These are phyloP conservation scores for Diplodia intermedia DNA, from an alignment of 2,329 filamentous ascomycete genomes.

Conservation along the genomic window DNA sequence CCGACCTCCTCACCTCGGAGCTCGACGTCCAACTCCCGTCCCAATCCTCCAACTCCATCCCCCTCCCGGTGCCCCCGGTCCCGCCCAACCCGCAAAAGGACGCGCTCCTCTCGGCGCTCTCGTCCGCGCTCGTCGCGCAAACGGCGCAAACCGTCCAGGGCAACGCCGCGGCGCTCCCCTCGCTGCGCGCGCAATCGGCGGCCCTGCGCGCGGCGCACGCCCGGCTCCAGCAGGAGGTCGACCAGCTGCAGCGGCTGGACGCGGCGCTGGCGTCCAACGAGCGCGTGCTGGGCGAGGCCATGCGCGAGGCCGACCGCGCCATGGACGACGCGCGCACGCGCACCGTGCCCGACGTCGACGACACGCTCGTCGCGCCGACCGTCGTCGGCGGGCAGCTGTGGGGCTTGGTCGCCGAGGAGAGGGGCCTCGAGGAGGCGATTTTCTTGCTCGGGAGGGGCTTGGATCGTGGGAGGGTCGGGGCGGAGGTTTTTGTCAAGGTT, in stretches of 20 bases:
- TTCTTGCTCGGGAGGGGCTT: slow-evolving; percentile 80
- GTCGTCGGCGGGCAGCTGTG: slow-evolving; percentile 94
- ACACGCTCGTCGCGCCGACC: slow-evolving; percentile 89
- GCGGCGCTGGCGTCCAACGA: slow-evolving; percentile 78
- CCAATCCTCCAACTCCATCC: slow-evolving; percentile 52
- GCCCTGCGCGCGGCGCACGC: slow-evolving; percentile 76
- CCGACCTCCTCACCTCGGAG: slow-evolving; percentile 68
- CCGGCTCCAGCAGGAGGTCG: slow-evolving; percentile 75
- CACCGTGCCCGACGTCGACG: slow-evolving; percentile 77
- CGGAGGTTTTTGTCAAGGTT: slow-evolving; percentile 79
- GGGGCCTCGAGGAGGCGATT: slow-evolving; percentile 83
- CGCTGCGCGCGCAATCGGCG: slow-evolving; percentile 77
- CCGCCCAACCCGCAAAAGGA: slow-evolving; percentile 97
- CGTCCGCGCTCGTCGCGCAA: slow-evolving; percentile 70
- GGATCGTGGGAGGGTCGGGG: slow-evolving; percentile 73
- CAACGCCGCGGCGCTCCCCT: slow-evolving; percentile 75
- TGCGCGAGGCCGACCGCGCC: slow-evolving; percentile 78
- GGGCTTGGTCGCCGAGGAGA: slow-evolving; percentile 84
- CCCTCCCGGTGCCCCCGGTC: slow-evolving; percentile 75
- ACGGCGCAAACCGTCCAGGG: slow-evolving; percentile 73
- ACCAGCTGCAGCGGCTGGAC: slow-evolving; percentile 73
- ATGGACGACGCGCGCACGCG: slow-evolving; percentile 75
- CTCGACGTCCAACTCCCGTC: slow-evolving; percentile 66
- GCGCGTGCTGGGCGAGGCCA: slow-evolving; percentile 75
- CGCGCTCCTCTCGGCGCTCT: slow-evolving; percentile 78